Evolutionary conservation across 2,329 filamentous ascomycete genomes (phyloP).

Genomic region (Cryphonectria parasitica): DNA sequence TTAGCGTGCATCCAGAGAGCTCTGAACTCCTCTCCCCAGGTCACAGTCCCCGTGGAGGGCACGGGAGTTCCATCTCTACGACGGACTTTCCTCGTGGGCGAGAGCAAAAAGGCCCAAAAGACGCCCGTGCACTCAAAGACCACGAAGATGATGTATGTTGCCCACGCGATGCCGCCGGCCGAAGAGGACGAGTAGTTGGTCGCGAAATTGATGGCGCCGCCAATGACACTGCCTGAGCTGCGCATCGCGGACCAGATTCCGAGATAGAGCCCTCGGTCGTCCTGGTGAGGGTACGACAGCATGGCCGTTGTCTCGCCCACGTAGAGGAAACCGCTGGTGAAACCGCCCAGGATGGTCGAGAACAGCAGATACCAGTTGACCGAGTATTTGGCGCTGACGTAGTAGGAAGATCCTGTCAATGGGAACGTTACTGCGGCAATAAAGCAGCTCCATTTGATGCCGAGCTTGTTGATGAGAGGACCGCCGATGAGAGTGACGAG

Average conservation of each 20-base stretch:
- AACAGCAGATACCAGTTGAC: constrained; percentile 40
- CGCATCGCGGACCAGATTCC: constrained; percentile 41
- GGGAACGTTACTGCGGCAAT: constrained; percentile 42
- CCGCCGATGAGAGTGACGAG: constrained; percentile 37
- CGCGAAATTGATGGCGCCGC: constrained; percentile 41
- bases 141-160: constrained; percentile 38
- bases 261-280: constrained; percentile 41
- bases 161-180: constrained; percentile 37
- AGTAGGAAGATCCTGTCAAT: constrained; percentile 41
- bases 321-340: constrained; percentile 37
- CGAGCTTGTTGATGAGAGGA: constrained; percentile 44
- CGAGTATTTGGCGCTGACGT: constrained; percentile 38
- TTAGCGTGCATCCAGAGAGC: constrained; percentile 33
- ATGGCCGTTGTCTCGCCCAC: constrained; percentile 43
- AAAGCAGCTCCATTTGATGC: constrained; percentile 43
- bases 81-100: constrained; percentile 34
- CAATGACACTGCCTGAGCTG: constrained; percentile 40
- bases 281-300: constrained; percentile 40
- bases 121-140: constrained; percentile 36
- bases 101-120: constrained; percentile 37
- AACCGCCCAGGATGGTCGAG: constrained; percentile 33
- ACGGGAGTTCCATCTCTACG: constrained; percentile 34
- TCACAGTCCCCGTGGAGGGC: constrained; percentile 29
- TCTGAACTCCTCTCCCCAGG: constrained; percentile 33
- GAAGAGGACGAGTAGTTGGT: constrained; percentile 33